phyloP scores from a whole-genome alignment of 2,329 filamentous ascomycete genomes.

The Exophiala spinifera region DNA sequence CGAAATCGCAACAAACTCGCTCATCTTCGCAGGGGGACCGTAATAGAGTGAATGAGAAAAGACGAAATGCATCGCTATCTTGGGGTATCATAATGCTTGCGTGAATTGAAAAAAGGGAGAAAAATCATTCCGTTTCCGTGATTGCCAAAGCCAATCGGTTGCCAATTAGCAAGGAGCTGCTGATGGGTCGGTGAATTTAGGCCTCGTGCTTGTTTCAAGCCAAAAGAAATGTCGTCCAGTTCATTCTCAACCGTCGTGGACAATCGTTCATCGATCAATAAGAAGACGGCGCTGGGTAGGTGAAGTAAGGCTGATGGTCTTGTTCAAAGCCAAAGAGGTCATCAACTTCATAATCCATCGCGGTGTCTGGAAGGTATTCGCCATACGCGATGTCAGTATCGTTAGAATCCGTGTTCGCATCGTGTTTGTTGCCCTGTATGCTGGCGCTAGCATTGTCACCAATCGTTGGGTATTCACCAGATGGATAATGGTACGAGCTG shows the following conservation, averaged over 20 bases:
- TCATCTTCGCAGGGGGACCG: background rate
- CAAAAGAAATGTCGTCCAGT: conserved; percentile 16
- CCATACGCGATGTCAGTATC: background rate
- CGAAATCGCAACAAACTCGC: background rate
- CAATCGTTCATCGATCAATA: background rate
- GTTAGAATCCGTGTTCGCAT: background rate
- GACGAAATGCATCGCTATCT: background rate
- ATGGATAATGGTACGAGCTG: conserved; percentile 22
- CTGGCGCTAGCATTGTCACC: background rate
- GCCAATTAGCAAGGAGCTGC: background rate
- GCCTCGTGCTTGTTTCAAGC: conserved; percentile 9
- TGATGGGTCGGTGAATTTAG: conserved; percentile 6
- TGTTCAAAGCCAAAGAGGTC: conserved; percentile 22
- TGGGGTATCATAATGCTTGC: background rate
- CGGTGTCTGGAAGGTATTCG: background rate
- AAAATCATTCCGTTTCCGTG: background rate
- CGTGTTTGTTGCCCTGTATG: background rate
- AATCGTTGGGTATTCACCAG: conserved; percentile 22
- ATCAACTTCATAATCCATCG: conserved; percentile 10
- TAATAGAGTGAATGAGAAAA: background rate
- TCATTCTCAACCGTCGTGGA: conserved; percentile 3
- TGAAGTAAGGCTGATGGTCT: conserved; percentile 1
- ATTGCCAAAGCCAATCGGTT: background rate
- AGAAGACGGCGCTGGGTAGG: conserved; percentile 11
- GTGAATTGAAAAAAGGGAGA: background rate